Base-by-base conservation (phyloP, 192 early-diverging fungal genomes). In the Coemansia sp. region DNA sequence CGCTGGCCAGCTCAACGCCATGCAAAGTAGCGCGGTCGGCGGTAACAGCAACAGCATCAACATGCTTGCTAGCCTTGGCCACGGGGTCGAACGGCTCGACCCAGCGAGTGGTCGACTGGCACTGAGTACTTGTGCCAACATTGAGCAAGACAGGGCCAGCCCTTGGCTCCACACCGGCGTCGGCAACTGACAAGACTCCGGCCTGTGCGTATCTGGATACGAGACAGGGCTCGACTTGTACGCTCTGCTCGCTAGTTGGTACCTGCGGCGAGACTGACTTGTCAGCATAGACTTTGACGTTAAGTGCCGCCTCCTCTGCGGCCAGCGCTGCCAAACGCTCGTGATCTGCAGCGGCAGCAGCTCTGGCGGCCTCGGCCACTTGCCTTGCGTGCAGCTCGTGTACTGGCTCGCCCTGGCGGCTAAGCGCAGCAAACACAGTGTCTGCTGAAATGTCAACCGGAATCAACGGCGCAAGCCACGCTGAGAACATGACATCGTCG, bases 381-480 rank as follows among this genome's bases (percentile, higher is more conserved):
- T 74, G 74, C 24, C 58, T 39, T 2, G 67, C 63, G 51, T 70
- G 45, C n/a, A 74, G 65, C 62, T 82, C 75, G 48, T 76, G 70
- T 4, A 82, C 63, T 5, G 80, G 72, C 45, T 73, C 75, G 34
- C 80, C 75, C 40, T 58, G 45, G 19, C 80, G 68, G 39, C 53
- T 58, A 1, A 82, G 80, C n/a, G 80, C 71, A 5, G 71, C 63
- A 19, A 82, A 48, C 12, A 71, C 75, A 4, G 71, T 62, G 13
- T 71, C 60, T 7, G 61, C 29, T 1, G 71, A 19, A 40, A 82
- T 60, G 13, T 75, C 80, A 0, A 40, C 68, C 0, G 80, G 80
- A 27, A 82, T 68, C 15, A 82, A 61, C 13, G 80, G 80, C 45
- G 71, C 68, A 11, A 82, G 74, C 80, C 80, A 82, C 32, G 61